phyloP scores from a whole-genome alignment of 2,329 filamentous ascomycete species.

The Arthrobotrys musiformis region DNA sequence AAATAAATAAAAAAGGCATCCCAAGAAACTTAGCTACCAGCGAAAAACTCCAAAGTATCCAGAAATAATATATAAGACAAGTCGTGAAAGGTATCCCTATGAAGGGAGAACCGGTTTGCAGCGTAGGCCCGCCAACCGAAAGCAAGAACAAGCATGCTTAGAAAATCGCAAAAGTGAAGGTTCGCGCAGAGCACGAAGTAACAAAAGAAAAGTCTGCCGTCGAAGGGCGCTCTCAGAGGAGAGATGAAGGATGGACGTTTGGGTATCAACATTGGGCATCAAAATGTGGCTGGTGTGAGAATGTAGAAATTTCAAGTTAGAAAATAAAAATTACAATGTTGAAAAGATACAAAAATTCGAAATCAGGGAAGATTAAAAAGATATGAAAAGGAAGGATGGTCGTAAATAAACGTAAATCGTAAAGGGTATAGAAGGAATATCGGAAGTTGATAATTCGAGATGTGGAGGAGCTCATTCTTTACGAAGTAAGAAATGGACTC shows the following conservation, averaged over 20 bases:
- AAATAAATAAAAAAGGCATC: not conserved
- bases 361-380: slow-evolving; percentile 2
- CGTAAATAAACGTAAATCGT: slow-evolving; percentile 30
- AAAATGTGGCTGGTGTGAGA: slow-evolving; percentile 18
- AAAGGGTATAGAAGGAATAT: slow-evolving; percentile 2
- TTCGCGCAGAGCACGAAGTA: not conserved
- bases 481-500: slow-evolving; percentile 31
- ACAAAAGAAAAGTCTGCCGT: slow-evolving; percentile 50
- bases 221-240: slow-evolving; percentile 14
- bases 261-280: slow-evolving; percentile 3
- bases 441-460: too few species aligned
- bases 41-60: slow-evolving; percentile 15
- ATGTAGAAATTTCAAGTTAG: slow-evolving; percentile 32
- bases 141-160: not conserved
- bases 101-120: not conserved
- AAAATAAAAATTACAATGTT: slow-evolving; percentile 24
- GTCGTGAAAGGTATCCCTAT: not conserved
- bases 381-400: slow-evolving; percentile 2
- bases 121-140: not conserved
- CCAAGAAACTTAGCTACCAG: not conserved
- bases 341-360: not conserved
- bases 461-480: not conserved
- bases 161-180: not conserved
- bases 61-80: slow-evolving; percentile 6
- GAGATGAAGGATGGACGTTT: slow-evolving; percentile 13